A percentile compares a stretch with the other conserved stretches of the same genome.
Conservation (phyloP, 768 basidiomycete species). For the Auriscalpium microsporum region DNA sequence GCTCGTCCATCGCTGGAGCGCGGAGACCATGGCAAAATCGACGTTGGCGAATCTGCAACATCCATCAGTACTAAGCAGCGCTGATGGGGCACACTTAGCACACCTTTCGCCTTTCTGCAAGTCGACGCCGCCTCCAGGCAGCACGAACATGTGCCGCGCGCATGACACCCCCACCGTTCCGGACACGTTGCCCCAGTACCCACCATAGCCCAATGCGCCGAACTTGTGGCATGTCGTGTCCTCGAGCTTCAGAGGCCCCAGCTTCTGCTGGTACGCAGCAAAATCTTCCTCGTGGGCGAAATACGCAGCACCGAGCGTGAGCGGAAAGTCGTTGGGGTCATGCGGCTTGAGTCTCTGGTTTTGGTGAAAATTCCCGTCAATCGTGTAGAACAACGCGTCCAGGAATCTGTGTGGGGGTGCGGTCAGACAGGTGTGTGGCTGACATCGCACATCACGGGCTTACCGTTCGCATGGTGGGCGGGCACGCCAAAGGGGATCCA, state of each 20-base stretch:
- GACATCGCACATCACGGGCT: no score
- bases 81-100: no score
- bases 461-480: not conserved
- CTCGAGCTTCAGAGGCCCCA: slow-evolving; percentile 3
- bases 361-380: not conserved
- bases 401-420: not conserved
- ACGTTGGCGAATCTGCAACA: not conserved
- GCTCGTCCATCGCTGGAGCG: not conserved
- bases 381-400: not conserved
- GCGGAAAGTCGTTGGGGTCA: not conserved
- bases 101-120: not conserved
- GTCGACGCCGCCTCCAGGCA: not conserved
- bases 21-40: not conserved
- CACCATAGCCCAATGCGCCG: not conserved
- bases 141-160: not conserved
- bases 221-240: not conserved
- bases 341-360: not conserved
- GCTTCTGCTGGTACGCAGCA: not conserved
- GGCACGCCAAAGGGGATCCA: not conserved
- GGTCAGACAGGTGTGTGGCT: not conserved
- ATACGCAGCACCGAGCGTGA: not conserved
- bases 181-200: not conserved
- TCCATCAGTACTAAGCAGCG: not conserved
- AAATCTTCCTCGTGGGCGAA: not conserved
- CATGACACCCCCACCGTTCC: not conserved